A percentile compares a stretch with the other conserved stretches of the same genome.
These are phyloP conservation scores for Pyrenophora teres DNA, from an alignment of 2,329 filamentous ascomycete genomes.

Conservation along the genomic window DNA sequence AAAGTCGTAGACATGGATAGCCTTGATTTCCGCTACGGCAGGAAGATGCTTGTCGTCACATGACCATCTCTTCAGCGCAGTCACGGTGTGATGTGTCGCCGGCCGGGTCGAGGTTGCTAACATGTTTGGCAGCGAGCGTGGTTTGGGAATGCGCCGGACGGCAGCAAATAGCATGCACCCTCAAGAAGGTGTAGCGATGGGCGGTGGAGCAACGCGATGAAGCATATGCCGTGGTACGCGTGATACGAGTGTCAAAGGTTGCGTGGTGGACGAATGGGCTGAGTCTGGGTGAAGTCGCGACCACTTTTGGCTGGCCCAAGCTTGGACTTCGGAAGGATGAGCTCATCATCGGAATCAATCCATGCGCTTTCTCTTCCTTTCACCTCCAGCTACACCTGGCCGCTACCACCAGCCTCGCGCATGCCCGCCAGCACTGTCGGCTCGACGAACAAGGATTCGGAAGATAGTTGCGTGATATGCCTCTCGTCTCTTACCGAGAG, in stretches of 20 bases:
- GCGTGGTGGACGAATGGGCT: slow-evolving; percentile 3
- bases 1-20: slow-evolving; percentile 94
- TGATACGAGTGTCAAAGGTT: slow-evolving; percentile 7
- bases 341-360: slow-evolving; percentile 16
- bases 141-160: slow-evolving; percentile 22
- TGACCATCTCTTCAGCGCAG: slow-evolving; percentile 82
- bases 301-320: slow-evolving; percentile 21
- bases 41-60: slow-evolving; percentile 74
- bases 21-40: slow-evolving; percentile 71
- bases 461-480: slow-evolving; percentile 76
- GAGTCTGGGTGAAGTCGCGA: slow-evolving; percentile 18
- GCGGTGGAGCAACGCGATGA: background rate
- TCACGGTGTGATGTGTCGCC: slow-evolving; percentile 61
- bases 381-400: background rate
- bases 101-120: slow-evolving; percentile 39
- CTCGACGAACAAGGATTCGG: slow-evolving; percentile 20
- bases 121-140: slow-evolving; percentile 38
- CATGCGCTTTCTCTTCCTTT: background rate
- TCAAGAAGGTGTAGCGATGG: background rate
- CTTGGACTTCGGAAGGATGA: slow-evolving; percentile 22
- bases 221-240: slow-evolving; percentile 6
- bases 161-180: slow-evolving; percentile 34
- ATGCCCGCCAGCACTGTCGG: slow-evolving; percentile 31
- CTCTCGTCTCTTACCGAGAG: slow-evolving; percentile 74
- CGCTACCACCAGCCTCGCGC: slow-evolving; percentile 18